Evolutionary conservation across 169 alveolate species (phyloP).

Genomic region (Plasmodium blacklocki): DNA sequence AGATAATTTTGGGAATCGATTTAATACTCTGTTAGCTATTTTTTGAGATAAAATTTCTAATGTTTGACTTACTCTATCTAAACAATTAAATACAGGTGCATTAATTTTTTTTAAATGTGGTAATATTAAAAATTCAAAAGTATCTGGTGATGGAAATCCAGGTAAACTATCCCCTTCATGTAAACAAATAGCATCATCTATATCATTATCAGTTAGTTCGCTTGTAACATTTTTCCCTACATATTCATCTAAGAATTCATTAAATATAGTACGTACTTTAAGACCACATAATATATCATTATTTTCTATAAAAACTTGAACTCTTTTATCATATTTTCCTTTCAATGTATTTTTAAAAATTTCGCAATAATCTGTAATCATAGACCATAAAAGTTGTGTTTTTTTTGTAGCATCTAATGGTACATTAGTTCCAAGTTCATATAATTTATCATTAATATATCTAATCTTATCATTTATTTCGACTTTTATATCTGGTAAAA

Average conservation of each 20-base stretch:
- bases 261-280: slow-evolving; percentile 91
- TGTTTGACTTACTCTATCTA: slow-evolving; percentile 86
- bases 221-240: slow-evolving; percentile 86
- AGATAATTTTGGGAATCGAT: slow-evolving; percentile 94
- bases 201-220: slow-evolving; percentile 94
- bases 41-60: slow-evolving; percentile 92
- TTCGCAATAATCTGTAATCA: slow-evolving; percentile 98
- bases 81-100: slow-evolving; percentile 81
- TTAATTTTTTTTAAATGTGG: slow-evolving; percentile 94
- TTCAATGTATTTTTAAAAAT: slow-evolving; percentile 94
- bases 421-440: slow-evolving; percentile 93
- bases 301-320: slow-evolving; percentile 87
- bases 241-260: slow-evolving; percentile 93
- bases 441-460: slow-evolving; percentile 87
- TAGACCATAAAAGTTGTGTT: slow-evolving; percentile 96
- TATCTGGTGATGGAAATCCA: slow-evolving; percentile 98
- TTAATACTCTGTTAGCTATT: slow-evolving; percentile 92
- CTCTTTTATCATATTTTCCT: slow-evolving; percentile 95
- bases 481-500: slow-evolving; percentile 95
- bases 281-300: slow-evolving; percentile 89
- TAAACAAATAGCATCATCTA: slow-evolving; percentile 96
- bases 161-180: slow-evolving; percentile 99
- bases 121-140: slow-evolving; percentile 94
- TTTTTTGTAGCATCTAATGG: slow-evolving; percentile 93
- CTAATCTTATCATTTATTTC: slow-evolving; percentile 87